These are phyloP conservation scores for Arthrobotrys iridis DNA, from an alignment of 2,329 filamentous ascomycete genomes.

Conservation along the genomic window DNA sequence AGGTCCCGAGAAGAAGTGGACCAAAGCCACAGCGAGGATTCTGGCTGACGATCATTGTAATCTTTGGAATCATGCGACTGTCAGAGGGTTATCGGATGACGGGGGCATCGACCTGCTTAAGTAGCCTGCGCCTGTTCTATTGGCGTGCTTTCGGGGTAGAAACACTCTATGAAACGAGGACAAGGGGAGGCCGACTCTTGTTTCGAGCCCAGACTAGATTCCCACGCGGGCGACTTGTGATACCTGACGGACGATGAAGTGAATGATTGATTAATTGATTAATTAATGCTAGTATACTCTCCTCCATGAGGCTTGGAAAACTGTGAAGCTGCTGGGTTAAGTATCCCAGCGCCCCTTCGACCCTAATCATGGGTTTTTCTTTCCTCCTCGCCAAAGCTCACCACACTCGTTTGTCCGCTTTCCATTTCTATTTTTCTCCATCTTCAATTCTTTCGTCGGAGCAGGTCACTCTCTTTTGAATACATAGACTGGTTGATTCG, in stretches of 20 bases:
- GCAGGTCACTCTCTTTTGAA: slow-evolving; percentile 29
- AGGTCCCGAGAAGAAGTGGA: background rate
- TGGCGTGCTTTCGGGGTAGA: slow-evolving; percentile 11
- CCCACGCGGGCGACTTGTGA: slow-evolving; percentile 8
- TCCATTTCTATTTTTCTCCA: slow-evolving; percentile 3
- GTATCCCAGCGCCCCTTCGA: slow-evolving; percentile 23
- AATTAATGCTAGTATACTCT: background rate
- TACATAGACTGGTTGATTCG: slow-evolving; percentile 15
- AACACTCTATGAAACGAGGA: slow-evolving; percentile 44
- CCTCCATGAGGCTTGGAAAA: background rate
- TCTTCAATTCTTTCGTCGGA: slow-evolving; percentile 12
- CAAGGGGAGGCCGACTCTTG: slow-evolving; percentile 5
- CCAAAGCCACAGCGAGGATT: slow-evolving; percentile 16
- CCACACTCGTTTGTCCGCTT: slow-evolving; percentile 14
- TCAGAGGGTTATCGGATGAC: slow-evolving; percentile 39
- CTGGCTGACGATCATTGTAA: background rate
- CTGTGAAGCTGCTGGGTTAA: background rate
- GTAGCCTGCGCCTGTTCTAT: slow-evolving; percentile 4
- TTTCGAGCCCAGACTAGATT: slow-evolving; percentile 9
- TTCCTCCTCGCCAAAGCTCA: slow-evolving; percentile 1
- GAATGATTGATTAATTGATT: too few relatives aligned
- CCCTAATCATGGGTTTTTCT: background rate
- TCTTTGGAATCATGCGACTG: slow-evolving; percentile 34
- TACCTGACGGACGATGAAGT: too few relatives aligned
- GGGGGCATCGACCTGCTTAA: background rate